These are phyloP conservation scores for Amanita muscaria DNA, from an alignment of 768 basidiomycete genomes.

Conservation along the genomic window DNA sequence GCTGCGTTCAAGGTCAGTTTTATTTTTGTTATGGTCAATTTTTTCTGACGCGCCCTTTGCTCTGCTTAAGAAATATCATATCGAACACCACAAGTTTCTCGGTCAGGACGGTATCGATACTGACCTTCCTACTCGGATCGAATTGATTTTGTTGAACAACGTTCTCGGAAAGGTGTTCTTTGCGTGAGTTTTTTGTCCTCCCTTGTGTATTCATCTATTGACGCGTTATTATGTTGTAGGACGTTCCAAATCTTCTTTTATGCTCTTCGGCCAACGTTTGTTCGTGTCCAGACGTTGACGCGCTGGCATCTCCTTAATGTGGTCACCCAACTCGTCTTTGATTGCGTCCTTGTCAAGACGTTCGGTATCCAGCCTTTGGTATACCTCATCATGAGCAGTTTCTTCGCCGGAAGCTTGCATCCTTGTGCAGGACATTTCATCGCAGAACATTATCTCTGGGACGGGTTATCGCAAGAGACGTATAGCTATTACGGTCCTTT, in stretches of 20 bases:
- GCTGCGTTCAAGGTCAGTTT: constrained; percentile 81
- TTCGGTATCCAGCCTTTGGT: constrained; percentile 45
- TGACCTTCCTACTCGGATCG: constrained; percentile 82
- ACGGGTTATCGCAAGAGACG: constrained; percentile 88
- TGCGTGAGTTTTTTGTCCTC: constrained; percentile 50
- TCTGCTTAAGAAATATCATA: constrained; percentile 65
- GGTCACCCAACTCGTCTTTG: no score
- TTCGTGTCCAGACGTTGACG: constrained; percentile 74
- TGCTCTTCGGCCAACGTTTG: constrained; percentile 89
- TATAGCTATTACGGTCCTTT: constrained; percentile 94
- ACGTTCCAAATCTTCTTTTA: constrained; percentile 99
- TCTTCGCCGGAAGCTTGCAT: constrained; percentile 94
- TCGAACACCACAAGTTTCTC: constrained; percentile 93
- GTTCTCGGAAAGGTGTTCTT: constrained; percentile 98
- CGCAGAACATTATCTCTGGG: constrained; percentile 94
- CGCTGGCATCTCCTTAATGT: constrained; percentile 83
- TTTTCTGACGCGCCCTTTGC: background rate
- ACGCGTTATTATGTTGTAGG: constrained; percentile 66
- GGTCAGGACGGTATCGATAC: constrained; percentile 97
- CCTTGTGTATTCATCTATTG: background rate
- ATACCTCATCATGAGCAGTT: constrained; percentile 84
- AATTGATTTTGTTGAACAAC: constrained; percentile 83
- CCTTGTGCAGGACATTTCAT: constrained; percentile 98
- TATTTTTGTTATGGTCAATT: background rate
- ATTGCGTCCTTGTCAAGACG: constrained; percentile 41